These are phyloP conservation scores for Ascochyta fabae DNA, from an alignment of 2,329 filamentous ascomycete species.

Conservation along the genomic window DNA sequence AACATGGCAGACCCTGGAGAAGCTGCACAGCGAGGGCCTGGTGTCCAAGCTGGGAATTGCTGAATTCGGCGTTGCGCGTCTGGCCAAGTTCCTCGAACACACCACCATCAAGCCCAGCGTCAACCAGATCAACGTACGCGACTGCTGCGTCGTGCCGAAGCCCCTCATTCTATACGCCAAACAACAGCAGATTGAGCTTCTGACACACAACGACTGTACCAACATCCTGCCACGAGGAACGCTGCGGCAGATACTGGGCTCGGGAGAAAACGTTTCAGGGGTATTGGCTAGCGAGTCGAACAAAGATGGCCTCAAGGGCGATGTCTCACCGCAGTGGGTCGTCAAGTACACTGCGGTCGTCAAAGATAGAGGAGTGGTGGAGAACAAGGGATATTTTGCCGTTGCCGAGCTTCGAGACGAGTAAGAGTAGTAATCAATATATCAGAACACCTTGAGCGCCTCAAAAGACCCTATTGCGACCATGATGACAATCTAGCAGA, in stretches of 20 bases:
- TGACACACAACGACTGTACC: slow-evolving; percentile 93
- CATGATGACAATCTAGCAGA: too few relatives aligned
- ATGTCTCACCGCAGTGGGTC: slow-evolving; percentile 90
- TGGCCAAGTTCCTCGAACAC: slow-evolving; percentile 76
- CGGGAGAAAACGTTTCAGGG: slow-evolving; percentile 73
- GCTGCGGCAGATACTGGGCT: slow-evolving; percentile 80
- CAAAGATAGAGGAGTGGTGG: slow-evolving; percentile 90
- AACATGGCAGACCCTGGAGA: slow-evolving; percentile 72
- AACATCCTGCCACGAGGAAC: slow-evolving; percentile 89
- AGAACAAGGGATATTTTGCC: slow-evolving; percentile 98
- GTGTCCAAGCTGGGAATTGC: slow-evolving; percentile 82
- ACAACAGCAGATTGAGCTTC: slow-evolving; percentile 78
- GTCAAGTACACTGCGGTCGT: slow-evolving; percentile 97
- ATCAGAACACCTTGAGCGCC: too few relatives aligned
- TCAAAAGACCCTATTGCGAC: too few relatives aligned
- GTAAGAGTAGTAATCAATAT: background rate
- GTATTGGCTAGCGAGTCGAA: slow-evolving; percentile 69
- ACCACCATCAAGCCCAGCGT: slow-evolving; percentile 78
- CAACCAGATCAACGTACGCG: slow-evolving; percentile 93
- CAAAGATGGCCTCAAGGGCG: slow-evolving; percentile 70
- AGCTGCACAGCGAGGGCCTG: slow-evolving; percentile 71
- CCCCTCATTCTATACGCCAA: slow-evolving; percentile 85
- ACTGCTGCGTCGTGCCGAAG: slow-evolving; percentile 95
- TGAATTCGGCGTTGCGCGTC: slow-evolving; percentile 86
- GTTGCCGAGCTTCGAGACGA: slow-evolving; percentile 68